Percentiles rank a stretch among this genome's conserved stretches.
Evolutionary conservation across 2,329 filamentous ascomycete species (phyloP).

Genomic region (Blastomyces percursus): DNA sequence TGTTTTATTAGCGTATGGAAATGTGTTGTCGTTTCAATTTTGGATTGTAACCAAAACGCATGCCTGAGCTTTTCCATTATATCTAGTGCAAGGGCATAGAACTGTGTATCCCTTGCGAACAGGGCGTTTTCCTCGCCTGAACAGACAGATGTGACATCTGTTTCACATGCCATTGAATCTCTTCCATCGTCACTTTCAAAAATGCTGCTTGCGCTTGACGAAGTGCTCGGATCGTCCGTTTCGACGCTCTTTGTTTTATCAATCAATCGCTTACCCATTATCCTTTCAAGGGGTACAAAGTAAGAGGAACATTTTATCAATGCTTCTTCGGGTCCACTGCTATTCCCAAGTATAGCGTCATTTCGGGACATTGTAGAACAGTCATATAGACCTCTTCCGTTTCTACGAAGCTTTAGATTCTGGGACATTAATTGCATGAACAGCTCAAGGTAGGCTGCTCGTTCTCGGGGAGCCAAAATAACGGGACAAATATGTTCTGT

Average conservation of each 20-base stretch:
- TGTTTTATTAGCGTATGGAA: slow-evolving; percentile 23
- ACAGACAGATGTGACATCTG: neutral
- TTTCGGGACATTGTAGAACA: slow-evolving; percentile 30
- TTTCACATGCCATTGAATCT: neutral
- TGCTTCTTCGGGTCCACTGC: slow-evolving; percentile 41
- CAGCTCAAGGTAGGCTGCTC: slow-evolving; percentile 45
- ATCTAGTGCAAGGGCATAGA: slow-evolving; percentile 17
- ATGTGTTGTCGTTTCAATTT: slow-evolving; percentile 17
- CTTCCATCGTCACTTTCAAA: neutral
- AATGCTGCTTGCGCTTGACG: neutral
- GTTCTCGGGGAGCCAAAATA: slow-evolving; percentile 38
- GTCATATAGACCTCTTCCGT: slow-evolving; percentile 17
- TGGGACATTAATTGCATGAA: slow-evolving; percentile 43
- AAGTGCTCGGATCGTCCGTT: neutral
- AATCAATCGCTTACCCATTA: slow-evolving; percentile 18
- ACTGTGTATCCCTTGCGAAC: slow-evolving; percentile 16
- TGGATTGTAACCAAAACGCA: slow-evolving; percentile 23
- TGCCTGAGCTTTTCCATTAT: slow-evolving; percentile 19
- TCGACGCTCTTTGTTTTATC: neutral
- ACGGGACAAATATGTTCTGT: slow-evolving; percentile 37
- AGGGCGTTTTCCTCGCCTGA: neutral
- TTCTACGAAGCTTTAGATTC: slow-evolving; percentile 34
- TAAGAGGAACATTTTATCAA: slow-evolving; percentile 40
- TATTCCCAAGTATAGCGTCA: slow-evolving; percentile 37
- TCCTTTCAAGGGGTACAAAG: slow-evolving; percentile 18